These are phyloP conservation scores for Stagonosporopsis tanaceti DNA, from an alignment of 2,329 filamentous ascomycete genomes.

Conservation along the genomic window DNA sequence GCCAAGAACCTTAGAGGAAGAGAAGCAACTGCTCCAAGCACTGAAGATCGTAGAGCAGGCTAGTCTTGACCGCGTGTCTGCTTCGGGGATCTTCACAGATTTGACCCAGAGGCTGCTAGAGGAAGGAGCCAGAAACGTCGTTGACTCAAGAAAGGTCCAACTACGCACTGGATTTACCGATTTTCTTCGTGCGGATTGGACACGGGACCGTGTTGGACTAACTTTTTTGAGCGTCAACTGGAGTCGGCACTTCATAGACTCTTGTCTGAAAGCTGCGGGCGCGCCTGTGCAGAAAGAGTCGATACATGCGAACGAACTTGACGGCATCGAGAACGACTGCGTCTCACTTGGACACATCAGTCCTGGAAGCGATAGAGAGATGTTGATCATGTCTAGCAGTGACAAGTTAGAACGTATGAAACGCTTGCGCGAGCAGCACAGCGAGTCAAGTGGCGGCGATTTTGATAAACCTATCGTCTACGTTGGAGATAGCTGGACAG, in stretches of 20 bases:
- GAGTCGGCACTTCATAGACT: conserved; percentile 54
- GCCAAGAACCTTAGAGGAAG: conserved; percentile 44
- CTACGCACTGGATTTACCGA: conserved; percentile 49
- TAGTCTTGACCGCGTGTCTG: conserved; percentile 52
- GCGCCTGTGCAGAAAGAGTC: background rate
- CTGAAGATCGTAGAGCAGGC: conserved; percentile 50
- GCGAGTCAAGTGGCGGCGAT: conserved; percentile 1
- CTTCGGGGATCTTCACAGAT: conserved; percentile 51
- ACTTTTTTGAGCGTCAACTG: conserved; percentile 58
- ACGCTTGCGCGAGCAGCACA: conserved; percentile 5
- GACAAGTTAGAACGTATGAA: conserved; percentile 51
- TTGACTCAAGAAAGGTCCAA: conserved; percentile 42
- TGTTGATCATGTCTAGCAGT: conserved; percentile 46
- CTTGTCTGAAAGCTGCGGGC: conserved; percentile 29
- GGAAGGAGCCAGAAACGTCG: conserved; percentile 32
- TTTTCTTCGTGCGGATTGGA: conserved; percentile 38
- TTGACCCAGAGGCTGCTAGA: conserved; percentile 45
- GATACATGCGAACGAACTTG: conserved; percentile 36
- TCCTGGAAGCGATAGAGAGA: conserved; percentile 11
- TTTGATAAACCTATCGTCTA: conserved; percentile 47
- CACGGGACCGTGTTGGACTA: conserved; percentile 23
- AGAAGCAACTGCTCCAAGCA: conserved; percentile 49
- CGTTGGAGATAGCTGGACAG: conserved; percentile 58
- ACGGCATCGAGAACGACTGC: conserved; percentile 21
- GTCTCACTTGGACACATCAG: conserved; percentile 31